Evolutionary conservation across 2,329 filamentous ascomycete genomes (phyloP).

Genomic region (Amylocarpus encephaloides): DNA sequence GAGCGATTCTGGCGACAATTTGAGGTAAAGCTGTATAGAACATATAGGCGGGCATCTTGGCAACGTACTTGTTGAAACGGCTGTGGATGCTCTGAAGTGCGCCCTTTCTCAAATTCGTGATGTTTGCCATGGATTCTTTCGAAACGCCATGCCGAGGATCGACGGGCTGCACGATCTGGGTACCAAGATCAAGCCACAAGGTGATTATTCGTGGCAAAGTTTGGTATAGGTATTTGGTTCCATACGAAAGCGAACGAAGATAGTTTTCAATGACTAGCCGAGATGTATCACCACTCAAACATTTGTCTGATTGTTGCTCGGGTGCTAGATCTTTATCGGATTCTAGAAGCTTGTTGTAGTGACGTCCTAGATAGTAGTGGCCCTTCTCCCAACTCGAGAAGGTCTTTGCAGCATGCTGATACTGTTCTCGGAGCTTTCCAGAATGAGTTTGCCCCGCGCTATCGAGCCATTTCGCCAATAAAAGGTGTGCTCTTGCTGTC

Average conservation of each 20-base stretch:
- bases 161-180: slow-evolving; percentile 58
- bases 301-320: slow-evolving; percentile 70
- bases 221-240: slow-evolving; percentile 94
- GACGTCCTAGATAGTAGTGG: slow-evolving; percentile 92
- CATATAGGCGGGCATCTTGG: slow-evolving; percentile 64
- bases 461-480: slow-evolving; percentile 96
- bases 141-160: slow-evolving; percentile 39
- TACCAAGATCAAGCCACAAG: slow-evolving; percentile 87
- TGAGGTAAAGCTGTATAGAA: slow-evolving; percentile 84
- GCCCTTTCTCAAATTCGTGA: slow-evolving; percentile 51
- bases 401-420: slow-evolving; percentile 71
- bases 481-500: slow-evolving; percentile 72
- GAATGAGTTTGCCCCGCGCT: slow-evolving; percentile 89
- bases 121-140: slow-evolving; percentile 45
- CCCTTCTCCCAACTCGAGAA: slow-evolving; percentile 83
- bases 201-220: slow-evolving; percentile 88
- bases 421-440: slow-evolving; percentile 70
- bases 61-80: slow-evolving; percentile 74
- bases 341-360: slow-evolving; percentile 94
- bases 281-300: slow-evolving; percentile 73
- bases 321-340: slow-evolving; percentile 73
- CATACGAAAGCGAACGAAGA: slow-evolving; percentile 75
- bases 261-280: slow-evolving; percentile 94
- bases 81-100: slow-evolving; percentile 64
- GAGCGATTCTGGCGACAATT: slow-evolving; percentile 91